phyloP scores from a whole-genome alignment of 1,284 basidiomycete species.

The Cryptococcus floricola region DNA sequence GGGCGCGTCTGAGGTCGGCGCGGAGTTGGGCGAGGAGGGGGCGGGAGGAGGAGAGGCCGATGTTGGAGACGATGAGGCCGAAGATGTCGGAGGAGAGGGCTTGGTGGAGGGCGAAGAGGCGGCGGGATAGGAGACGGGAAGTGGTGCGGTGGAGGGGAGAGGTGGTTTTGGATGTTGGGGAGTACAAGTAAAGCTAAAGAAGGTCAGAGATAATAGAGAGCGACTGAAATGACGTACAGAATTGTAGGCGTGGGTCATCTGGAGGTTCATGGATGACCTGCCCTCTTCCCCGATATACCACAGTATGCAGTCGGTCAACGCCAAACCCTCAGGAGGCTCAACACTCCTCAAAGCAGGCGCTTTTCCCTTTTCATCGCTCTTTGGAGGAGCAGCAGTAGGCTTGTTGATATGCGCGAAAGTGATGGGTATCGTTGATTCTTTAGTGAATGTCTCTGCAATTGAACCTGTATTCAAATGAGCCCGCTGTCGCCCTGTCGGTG shows the following conservation, averaged over 20 bases:
- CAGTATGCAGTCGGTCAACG: conserved; percentile 51
- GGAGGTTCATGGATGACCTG: conserved; percentile 75
- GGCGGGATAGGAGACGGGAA: conserved; percentile 84
- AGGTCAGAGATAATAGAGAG: neutral
- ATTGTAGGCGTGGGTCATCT: conserved; percentile 67
- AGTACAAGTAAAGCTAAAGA: conserved; percentile 53
- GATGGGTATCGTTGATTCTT: conserved; percentile 17
- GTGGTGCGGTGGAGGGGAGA: conserved; percentile 62
- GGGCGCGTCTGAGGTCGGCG: conserved; percentile 58
- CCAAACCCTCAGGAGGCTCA: conserved; percentile 38
- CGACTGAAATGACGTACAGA: conserved; percentile 42
- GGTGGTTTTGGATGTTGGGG: conserved; percentile 57
- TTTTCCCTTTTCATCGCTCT: conserved; percentile 20
- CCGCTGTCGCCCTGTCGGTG: neutral
- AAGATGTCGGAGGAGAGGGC: conserved; percentile 91
- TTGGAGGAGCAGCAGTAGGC: conserved; percentile 10
- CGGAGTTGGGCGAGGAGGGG: conserved; percentile 76
- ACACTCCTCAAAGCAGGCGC: conserved; percentile 37
- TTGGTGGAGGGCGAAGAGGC: conserved; percentile 82
- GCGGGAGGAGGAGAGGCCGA: conserved; percentile 77
- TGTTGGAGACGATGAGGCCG: conserved; percentile 89
- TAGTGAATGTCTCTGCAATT: conserved; percentile 22
- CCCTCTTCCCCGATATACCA: conserved; percentile 83
- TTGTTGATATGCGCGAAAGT: conserved; percentile 34
- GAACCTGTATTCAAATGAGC: conserved; percentile 18